These are phyloP conservation scores for Vitis amurensis DNA, from an alignment of 164 flowering plant genomes.

Conservation along the genomic window DNA sequence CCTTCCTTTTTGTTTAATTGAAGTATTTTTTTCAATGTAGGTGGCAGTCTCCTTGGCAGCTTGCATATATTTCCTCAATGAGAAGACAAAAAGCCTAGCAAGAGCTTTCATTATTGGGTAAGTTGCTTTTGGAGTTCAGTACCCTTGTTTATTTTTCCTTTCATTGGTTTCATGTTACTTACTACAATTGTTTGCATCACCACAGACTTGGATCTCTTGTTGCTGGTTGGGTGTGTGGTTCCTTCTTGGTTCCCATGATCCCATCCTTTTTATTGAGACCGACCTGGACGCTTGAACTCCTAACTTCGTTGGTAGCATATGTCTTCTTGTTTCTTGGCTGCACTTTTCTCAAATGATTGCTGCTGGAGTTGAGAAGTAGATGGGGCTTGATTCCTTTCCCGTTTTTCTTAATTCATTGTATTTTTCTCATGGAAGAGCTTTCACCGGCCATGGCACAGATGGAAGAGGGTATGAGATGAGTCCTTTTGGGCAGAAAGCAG, in stretches of 20 bases:
- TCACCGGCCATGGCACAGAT: too few species aligned
- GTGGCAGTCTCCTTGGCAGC: slow-evolving; percentile 87
- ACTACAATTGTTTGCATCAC: neutral
- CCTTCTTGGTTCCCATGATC: slow-evolving; percentile 65
- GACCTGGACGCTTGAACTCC: slow-evolving; percentile 90
- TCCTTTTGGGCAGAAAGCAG: too few species aligned
- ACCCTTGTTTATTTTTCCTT: neutral
- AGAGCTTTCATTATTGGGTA: slow-evolving; percentile 79
- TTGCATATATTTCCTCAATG: slow-evolving; percentile 93
- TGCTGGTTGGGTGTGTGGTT: slow-evolving; percentile 83
- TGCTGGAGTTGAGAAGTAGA: too few species aligned
- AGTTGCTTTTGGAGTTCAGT: slow-evolving; percentile 15
- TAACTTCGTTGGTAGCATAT: slow-evolving; percentile 78
- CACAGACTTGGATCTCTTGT: slow-evolving; percentile 82
- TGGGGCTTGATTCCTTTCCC: too few species aligned
- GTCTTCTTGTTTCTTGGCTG: slow-evolving; percentile 75
- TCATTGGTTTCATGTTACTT: neutral
- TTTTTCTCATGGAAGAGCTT: too few species aligned
- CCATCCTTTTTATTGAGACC: slow-evolving; percentile 65
- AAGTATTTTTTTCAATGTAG: slow-evolving; percentile 37
- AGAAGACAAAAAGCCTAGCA: slow-evolving; percentile 81
- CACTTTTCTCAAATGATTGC: slow-evolving; percentile 76
- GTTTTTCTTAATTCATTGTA: too few species aligned
- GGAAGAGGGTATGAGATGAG: too few species aligned
- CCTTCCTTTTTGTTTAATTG: neutral